phyloP scores from a whole-genome alignment of 1,284 basidiomycete genomes.

The Ganoderma sp. region DNA sequence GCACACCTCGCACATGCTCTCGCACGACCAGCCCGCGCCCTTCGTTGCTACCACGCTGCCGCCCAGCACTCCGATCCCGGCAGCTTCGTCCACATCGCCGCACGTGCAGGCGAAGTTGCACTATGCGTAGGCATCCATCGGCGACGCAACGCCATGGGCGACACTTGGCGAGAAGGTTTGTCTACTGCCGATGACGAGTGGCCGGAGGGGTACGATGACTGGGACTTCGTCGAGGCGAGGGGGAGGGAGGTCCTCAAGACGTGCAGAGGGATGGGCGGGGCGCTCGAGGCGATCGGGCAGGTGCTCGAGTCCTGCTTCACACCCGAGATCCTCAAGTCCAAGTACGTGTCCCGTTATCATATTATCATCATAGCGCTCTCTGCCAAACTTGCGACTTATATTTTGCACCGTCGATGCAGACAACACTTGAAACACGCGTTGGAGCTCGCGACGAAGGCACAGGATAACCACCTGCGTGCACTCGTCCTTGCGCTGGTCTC shows the following conservation, averaged over 20 bases:
- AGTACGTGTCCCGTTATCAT: too few species aligned
- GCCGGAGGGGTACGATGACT: conserved; percentile 29
- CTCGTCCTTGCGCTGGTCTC: conserved; percentile 69
- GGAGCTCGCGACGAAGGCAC: conserved; percentile 56
- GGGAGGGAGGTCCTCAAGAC: conserved; percentile 44
- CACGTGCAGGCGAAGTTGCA: conserved; percentile 64
- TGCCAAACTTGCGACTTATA: neutral
- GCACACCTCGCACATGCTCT: conserved; percentile 74
- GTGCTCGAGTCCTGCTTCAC: conserved; percentile 60
- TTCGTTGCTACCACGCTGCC: conserved; percentile 66
- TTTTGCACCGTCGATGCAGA: conserved; percentile 43
- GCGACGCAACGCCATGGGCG: conserved; percentile 19
- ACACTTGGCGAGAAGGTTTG: conserved; percentile 27
- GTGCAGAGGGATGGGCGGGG: conserved; percentile 58
- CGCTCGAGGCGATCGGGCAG: conserved; percentile 59
- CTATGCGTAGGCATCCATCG: conserved; percentile 57
- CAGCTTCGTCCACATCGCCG: conserved; percentile 60
- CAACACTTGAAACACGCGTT: conserved; percentile 66
- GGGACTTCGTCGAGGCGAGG: conserved; percentile 37
- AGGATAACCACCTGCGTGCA: conserved; percentile 75
- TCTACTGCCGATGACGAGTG: conserved; percentile 27
- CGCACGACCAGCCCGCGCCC: conserved; percentile 53
- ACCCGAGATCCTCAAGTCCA: conserved; percentile 61
- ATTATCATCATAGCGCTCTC: too few species aligned
- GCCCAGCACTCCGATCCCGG: conserved; percentile 52